Conservation (phyloP, 768 basidiomycete genomes). For the Boletus subparvulus region DNA sequence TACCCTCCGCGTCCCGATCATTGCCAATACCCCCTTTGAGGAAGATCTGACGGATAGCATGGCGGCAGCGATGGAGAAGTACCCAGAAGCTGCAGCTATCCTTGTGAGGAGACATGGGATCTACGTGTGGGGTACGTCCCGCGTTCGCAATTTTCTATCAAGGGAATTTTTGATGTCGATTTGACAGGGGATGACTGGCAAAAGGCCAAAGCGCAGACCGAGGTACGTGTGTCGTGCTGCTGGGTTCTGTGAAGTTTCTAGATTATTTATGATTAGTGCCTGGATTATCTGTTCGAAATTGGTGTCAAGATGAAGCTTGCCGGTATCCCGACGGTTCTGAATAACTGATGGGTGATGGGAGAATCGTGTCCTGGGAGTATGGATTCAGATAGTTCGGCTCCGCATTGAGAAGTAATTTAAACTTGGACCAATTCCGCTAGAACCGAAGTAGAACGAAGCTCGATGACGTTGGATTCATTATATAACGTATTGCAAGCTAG, state of each 20-base stretch:
- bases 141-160: background rate
- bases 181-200: constrained; percentile 69
- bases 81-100: constrained; percentile 75
- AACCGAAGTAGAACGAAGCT: background rate
- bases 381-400: background rate
- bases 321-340: constrained; percentile 50
- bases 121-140: constrained; percentile 78
- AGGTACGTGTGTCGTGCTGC: constrained; percentile 42
- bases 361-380: background rate
- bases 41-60: constrained; percentile 88
- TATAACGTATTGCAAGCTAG: background rate
- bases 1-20: constrained; percentile 83
- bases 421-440: background rate
- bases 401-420: background rate
- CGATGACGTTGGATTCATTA: background rate
- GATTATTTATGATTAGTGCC: constrained; percentile 49
- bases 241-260: background rate
- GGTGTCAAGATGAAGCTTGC: constrained; percentile 78
- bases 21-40: constrained; percentile 88
- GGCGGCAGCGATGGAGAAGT: constrained; percentile 78
- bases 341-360: constrained; percentile 7
- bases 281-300: constrained; percentile 90
- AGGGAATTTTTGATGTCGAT: constrained; percentile 5
- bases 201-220: constrained; percentile 86
- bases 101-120: constrained; percentile 79